Conservation (phyloP, 768 basidiomycete species). For the Suillus bovinus region DNA sequence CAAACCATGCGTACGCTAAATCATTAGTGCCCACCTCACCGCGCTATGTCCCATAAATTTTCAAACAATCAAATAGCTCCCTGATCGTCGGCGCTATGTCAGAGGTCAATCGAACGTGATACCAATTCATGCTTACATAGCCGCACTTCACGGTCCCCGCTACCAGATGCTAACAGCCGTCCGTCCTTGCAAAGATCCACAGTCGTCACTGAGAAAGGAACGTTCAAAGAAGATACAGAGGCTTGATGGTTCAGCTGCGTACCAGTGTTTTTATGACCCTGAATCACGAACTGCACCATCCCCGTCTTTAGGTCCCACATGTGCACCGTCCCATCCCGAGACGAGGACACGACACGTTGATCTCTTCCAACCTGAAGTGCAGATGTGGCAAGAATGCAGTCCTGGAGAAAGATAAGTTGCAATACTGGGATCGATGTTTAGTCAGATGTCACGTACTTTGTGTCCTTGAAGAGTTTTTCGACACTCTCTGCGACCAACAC, state of each 20-base stretch:
- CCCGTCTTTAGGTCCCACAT: conserved; percentile 85
- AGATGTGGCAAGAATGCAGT: conserved; percentile 72
- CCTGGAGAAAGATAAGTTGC: conserved; percentile 36
- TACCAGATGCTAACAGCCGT: conserved; percentile 65
- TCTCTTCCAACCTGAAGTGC: conserved; percentile 79
- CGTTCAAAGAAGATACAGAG: conserved; percentile 3
- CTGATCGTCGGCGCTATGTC: background rate
- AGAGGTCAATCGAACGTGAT: background rate
- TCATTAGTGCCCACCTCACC: background rate
- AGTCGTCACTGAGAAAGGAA: conserved; percentile 1
- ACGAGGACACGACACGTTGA: conserved; percentile 93
- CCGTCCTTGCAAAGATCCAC: conserved; percentile 64
- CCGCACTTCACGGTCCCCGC: conserved; percentile 70
- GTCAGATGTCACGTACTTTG: conserved; percentile 65
- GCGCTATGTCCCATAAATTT: background rate
- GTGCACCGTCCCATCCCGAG: conserved; percentile 94
- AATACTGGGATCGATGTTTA: background rate
- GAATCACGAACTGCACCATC: conserved; percentile 90
- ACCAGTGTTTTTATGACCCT: conserved; percentile 72
- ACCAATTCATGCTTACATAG: conserved; percentile 49
- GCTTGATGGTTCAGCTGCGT: conserved; percentile 18
- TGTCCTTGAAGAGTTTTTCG: conserved; percentile 56
- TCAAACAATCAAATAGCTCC: conserved; percentile 4
- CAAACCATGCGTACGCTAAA: background rate
- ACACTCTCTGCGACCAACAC: conserved; percentile 45